phyloP scores from a whole-genome alignment of 352 stramenopile genomes.

The Aphanomyces invadans region DNA sequence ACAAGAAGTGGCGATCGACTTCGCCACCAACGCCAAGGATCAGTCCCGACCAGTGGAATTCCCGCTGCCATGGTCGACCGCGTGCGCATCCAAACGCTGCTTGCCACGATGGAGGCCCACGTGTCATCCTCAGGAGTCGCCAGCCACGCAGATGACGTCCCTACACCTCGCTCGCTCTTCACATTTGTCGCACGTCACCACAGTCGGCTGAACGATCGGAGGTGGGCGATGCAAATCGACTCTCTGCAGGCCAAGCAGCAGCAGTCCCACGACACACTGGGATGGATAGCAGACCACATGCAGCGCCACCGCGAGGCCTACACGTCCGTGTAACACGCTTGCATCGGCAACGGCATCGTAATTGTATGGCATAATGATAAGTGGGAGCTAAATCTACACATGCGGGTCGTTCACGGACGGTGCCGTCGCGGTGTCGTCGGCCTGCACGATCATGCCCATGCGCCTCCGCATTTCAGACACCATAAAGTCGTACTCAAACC shows the following conservation, averaged over 20 bases:
- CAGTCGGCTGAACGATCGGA: conserved; percentile 9
- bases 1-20: no score
- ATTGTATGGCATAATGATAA: conserved; percentile 1
- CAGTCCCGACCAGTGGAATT: background rate
- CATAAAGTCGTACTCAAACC: conserved; percentile 20
- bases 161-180: background rate
- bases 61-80: conserved; percentile 8
- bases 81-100: conserved; percentile 18
- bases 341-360: background rate
- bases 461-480: conserved; percentile 6
- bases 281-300: conserved; percentile 8
- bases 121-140: background rate
- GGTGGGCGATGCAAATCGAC: conserved; percentile 1
- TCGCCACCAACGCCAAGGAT: background rate
- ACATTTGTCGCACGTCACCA: conserved; percentile 5
- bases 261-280: background rate
- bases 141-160: background rate
- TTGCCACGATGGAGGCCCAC: background rate
- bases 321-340: background rate
- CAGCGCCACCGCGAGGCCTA: background rate
- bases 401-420: background rate
- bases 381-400: background rate
- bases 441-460: background rate
- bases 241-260: background rate
- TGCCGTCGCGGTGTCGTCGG: background rate